phyloP scores from a whole-genome alignment of 129 eudicot species.

The Chrysanthemum seticuspe region DNA sequence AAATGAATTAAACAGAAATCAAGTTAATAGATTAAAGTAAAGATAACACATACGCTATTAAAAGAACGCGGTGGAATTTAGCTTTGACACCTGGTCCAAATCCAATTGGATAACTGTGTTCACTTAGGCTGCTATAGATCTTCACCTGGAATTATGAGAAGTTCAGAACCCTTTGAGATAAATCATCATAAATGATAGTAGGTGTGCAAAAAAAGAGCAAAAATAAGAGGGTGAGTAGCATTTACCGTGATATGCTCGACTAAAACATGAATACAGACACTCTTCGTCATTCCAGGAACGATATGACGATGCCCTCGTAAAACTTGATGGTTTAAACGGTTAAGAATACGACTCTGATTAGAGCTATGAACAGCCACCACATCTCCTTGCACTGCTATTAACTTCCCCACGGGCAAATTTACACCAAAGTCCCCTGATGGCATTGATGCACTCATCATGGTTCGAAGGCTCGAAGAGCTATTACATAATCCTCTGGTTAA shows the following conservation, averaged over 20 bases:
- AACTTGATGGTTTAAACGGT: constrained; percentile 10
- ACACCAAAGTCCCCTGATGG: constrained; percentile 26
- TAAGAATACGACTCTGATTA: constrained; percentile 29
- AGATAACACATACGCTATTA: constrained; percentile 46
- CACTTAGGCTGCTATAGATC: constrained; percentile 49
- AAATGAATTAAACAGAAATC: constrained; percentile 1
- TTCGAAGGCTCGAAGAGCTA: constrained; percentile 20
- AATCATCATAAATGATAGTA: background rate
- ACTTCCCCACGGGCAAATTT: constrained; percentile 56
- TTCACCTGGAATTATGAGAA: constrained; percentile 49
- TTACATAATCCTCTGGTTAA: constrained; percentile 31
- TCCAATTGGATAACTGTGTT: constrained; percentile 59
- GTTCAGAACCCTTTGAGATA: constrained; percentile 6
- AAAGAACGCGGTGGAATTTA: constrained; percentile 67
- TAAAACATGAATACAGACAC: constrained; percentile 64
- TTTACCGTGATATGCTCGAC: constrained; percentile 49
- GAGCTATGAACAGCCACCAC: constrained; percentile 60
- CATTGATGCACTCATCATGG: constrained; percentile 30
- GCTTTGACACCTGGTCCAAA: constrained; percentile 70
- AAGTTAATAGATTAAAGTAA: constrained; percentile 1
- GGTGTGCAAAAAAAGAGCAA: background rate
- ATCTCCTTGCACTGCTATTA: constrained; percentile 55
- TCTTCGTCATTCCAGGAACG: constrained; percentile 26
- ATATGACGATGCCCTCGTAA: constrained; percentile 29
- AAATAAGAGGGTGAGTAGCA: background rate